Conservation (phyloP, 208 protist genomes). For the Strigomonas oncopelti region DNA sequence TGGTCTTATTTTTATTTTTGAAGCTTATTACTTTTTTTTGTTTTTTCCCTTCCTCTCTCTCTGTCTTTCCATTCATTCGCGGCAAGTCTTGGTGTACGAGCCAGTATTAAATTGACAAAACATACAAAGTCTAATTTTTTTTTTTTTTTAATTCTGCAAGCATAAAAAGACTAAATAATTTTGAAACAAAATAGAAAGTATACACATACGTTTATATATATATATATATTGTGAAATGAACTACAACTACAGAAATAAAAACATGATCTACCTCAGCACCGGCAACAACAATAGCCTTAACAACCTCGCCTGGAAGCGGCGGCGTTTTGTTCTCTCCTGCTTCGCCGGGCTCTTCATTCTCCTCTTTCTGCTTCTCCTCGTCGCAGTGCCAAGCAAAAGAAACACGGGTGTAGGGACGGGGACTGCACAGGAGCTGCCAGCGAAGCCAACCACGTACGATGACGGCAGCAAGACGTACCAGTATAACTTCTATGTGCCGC, state of each 20-base stretch:
- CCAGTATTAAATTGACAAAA: conserved; percentile 69
- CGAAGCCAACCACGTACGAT: conserved; percentile 5
- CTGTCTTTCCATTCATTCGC: neutral
- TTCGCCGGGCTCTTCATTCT: neutral
- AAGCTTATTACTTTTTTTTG: conserved; percentile 15
- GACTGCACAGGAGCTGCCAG: too few relatives aligned
- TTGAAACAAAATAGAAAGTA: too few relatives aligned
- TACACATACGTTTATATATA: neutral
- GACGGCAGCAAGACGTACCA: neutral
- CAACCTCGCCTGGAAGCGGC: neutral
- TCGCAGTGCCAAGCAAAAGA: neutral
- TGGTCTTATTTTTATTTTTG: conserved; percentile 14
- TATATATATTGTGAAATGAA: neutral
- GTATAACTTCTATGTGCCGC: neutral
- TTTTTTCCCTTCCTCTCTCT: conserved; percentile 4
- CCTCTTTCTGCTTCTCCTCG: conserved; percentile 1
- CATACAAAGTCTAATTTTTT: conserved; percentile 88
- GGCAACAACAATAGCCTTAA: neutral
- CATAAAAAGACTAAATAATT: too few relatives aligned
- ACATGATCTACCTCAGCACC: neutral
- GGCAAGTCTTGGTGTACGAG: conserved; percentile 42
- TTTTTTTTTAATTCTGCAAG: too few relatives aligned
- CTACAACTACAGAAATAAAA: neutral
- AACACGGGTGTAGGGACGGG: too few relatives aligned
- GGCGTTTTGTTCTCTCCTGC: neutral